Evolutionary conservation across 352 stramenopile genomes (phyloP), one percentile per base, ranked within the genome.

Genomic region (Pythium volutum): DNA sequence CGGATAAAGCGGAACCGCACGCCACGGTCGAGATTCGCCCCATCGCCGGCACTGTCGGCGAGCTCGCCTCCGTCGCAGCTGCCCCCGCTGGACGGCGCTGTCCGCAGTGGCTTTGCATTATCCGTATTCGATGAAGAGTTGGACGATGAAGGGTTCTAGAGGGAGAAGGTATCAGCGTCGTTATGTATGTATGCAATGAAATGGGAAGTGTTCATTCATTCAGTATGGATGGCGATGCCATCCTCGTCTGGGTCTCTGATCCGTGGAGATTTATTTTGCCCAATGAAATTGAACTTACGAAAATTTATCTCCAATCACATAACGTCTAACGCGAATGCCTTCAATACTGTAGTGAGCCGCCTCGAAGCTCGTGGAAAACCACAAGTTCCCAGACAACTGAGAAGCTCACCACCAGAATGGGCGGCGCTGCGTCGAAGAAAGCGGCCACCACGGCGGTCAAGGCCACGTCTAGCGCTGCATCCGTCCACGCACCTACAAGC

Each of bases 41-140:
- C 81, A 16, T 91, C 81, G 6, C 81, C 81, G 22, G 79, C 79
- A 50, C 64, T 91, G 11, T 91, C 81, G 3, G 76, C 73, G 16
- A 89, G 81, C 43, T 91, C 81, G 31, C 81, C 81, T 15, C 79
- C 81, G 34, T 91, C 81, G 10, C 74, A 76, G 54, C 52, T 91
- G 51, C 81, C 81, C 12, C 81, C 77, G 1, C 58, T 91, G n/a
- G 43, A 60, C 42, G 25, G 33, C n/a, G 31, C 48, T 4, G 31
- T 54, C 18, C 69, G 69, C 14, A 65, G 71, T 16, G 70, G 73
- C 4, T 74, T 80, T 39, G 69, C 79, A 39, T 84, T 91, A n/a
- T 74, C 84, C 2, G 81, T 74, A 9, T 88, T 88, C 26, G 79
- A 84, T 20, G 76, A 87, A 26, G 75, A 86, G 3, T 43, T 67